A percentile compares a stretch with the other conserved stretches of the same genome.
These are phyloP conservation scores for Kluyveromyces lactis DNA, from an alignment of 805 yeast species.

Conservation along the genomic window DNA sequence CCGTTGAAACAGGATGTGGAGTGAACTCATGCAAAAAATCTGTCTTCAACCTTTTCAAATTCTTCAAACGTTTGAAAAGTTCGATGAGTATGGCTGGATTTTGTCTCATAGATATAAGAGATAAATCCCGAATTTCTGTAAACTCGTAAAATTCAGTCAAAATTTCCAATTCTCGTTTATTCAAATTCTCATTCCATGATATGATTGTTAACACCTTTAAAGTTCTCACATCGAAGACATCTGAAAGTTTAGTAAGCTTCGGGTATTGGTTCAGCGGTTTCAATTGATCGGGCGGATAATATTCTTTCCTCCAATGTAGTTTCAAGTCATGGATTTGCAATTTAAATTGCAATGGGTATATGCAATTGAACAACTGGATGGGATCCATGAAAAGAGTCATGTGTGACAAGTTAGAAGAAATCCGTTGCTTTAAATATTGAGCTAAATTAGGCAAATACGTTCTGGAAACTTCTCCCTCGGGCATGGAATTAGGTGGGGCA, in stretches of 20 bases:
- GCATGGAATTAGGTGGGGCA: slow-evolving; percentile 32
- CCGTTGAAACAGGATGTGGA: slow-evolving; percentile 27
- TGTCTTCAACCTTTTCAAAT: slow-evolving; percentile 32
- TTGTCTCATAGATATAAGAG: slow-evolving; percentile 34
- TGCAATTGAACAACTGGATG: slow-evolving; percentile 28
- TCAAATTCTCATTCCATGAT: slow-evolving; percentile 35
- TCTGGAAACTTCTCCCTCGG: slow-evolving; percentile 22
- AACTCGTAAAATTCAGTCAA: slow-evolving; percentile 33
- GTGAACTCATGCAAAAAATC: slow-evolving; percentile 32
- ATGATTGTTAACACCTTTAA: slow-evolving; percentile 33
- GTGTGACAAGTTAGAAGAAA: slow-evolving; percentile 24
- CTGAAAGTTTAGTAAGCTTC: slow-evolving; percentile 23
- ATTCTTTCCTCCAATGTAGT: slow-evolving; percentile 36
- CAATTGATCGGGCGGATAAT: slow-evolving; percentile 27
- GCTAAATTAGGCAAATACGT: slow-evolving; percentile 27
- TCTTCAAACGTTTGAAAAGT: slow-evolving; percentile 22
- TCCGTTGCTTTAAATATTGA: slow-evolving; percentile 20
- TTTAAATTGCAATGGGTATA: slow-evolving; percentile 25
- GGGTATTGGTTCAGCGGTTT: slow-evolving; percentile 11
- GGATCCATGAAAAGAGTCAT: slow-evolving; percentile 36
- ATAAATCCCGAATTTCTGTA: slow-evolving; percentile 30
- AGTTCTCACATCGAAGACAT: slow-evolving; percentile 30
- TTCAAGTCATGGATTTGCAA: slow-evolving; percentile 31
- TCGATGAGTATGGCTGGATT: slow-evolving; percentile 27
- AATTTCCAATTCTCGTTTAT: slow-evolving; percentile 29